A percentile compares a stretch with the other conserved stretches of the same genome.
phyloP scores from a whole-genome alignment of 2,329 filamentous ascomycete species.

The Diplodia scrobiculata region DNA sequence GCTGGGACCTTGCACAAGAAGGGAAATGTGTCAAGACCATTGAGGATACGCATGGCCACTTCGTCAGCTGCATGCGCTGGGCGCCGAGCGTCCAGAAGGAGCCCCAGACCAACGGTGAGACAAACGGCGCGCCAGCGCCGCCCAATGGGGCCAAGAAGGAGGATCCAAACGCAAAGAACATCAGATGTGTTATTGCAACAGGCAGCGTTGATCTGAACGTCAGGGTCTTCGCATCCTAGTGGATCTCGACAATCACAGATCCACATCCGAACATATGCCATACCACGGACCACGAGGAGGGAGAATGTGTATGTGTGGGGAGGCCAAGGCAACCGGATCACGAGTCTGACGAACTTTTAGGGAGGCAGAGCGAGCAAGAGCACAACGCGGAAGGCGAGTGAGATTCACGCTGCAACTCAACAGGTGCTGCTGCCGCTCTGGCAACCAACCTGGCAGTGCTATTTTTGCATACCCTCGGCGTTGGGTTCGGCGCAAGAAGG shows the following conservation, averaged over 20 bases:
- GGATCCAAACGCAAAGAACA: constrained; percentile 57
- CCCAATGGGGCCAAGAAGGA: constrained; percentile 53
- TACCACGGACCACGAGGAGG: not conserved
- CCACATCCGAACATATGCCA: constrained; percentile 15
- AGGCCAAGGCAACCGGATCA: constrained; percentile 23
- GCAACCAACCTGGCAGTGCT: constrained; percentile 12
- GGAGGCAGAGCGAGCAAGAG: constrained; percentile 8
- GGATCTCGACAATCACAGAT: constrained; percentile 8
- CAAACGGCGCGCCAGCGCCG: constrained; percentile 21
- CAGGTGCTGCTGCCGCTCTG: constrained; percentile 9
- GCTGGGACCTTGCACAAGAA: constrained; percentile 91
- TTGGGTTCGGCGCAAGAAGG: constrained; percentile 29
- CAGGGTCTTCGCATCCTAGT: constrained; percentile 69
- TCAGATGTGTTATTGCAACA: constrained; percentile 83
- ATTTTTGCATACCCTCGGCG: constrained; percentile 30
- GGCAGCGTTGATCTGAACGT: constrained; percentile 81
- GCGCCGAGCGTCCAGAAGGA: constrained; percentile 74
- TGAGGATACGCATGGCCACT: constrained; percentile 75
- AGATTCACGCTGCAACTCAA: constrained; percentile 12
- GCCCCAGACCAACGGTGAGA: constrained; percentile 44
- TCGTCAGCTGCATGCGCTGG: constrained; percentile 85
- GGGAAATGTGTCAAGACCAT: constrained; percentile 85
- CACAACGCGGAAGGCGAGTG: constrained; percentile 21
- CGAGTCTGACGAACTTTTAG: constrained; percentile 21
- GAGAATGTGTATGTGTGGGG: constrained; percentile 22